phyloP scores from a whole-genome alignment of 306 rosid genomes.

The Ziziphus jujuba region DNA sequence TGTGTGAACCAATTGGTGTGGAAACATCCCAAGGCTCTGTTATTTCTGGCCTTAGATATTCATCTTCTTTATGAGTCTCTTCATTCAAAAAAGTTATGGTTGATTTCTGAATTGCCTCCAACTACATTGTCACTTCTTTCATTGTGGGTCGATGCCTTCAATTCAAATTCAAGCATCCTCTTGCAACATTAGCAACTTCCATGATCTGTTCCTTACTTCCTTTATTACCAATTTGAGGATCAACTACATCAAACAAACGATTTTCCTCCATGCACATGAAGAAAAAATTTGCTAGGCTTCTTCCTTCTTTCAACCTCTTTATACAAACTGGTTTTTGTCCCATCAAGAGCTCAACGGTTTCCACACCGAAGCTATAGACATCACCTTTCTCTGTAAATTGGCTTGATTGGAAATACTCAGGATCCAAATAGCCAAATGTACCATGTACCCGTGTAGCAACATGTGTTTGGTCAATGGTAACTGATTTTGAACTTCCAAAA shows the following conservation, averaged over 20 bases:
- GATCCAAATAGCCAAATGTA: slow-evolving; percentile 24
- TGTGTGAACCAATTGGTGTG: too few relatives aligned
- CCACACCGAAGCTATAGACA: slow-evolving; percentile 21
- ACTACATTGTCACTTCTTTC: too few relatives aligned
- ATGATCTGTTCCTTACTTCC: too few relatives aligned
- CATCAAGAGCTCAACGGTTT: slow-evolving; percentile 8
- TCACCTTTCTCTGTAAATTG: slow-evolving; percentile 20
- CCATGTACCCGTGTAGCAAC: slow-evolving; percentile 11
- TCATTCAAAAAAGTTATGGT: too few relatives aligned
- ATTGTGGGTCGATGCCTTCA: too few relatives aligned
- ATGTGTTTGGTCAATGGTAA: slow-evolving; percentile 15
- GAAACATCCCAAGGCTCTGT: too few relatives aligned
- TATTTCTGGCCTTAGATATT: too few relatives aligned
- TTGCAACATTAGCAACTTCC: slow-evolving; percentile 20
- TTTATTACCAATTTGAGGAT: too few relatives aligned
- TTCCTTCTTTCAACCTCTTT: background rate
- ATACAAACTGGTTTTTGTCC: slow-evolving; percentile 11
- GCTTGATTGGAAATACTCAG: slow-evolving; percentile 14
- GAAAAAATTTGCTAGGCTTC: slow-evolving; percentile 18
- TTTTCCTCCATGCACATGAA: slow-evolving; percentile 25
- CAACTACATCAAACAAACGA: slow-evolving; percentile 23
- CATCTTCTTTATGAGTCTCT: too few relatives aligned
- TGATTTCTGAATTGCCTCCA: too few relatives aligned
- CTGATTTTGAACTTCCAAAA: slow-evolving; percentile 18
- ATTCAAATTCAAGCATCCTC: slow-evolving; percentile 9